Percentiles rank a stretch among this genome's conserved stretches.
These are phyloP conservation scores for Hypoxylon subgilvum DNA, from an alignment of 495 filamentous ascomycete genomes.

Conservation along the genomic window DNA sequence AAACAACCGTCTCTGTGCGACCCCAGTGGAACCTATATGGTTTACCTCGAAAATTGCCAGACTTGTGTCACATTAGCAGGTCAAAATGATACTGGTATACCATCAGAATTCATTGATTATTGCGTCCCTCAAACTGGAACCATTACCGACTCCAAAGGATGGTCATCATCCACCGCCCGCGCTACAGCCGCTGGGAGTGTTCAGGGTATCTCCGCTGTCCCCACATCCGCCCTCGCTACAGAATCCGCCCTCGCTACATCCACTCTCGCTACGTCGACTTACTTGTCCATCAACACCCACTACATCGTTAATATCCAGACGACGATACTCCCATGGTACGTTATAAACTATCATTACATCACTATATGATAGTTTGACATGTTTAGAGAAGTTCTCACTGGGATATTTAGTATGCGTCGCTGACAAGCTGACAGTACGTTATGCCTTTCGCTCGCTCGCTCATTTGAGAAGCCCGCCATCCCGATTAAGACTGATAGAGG, in stretches of 20 bases:
- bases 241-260: neutral
- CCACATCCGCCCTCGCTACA: neutral
- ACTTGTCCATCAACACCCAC: neutral
- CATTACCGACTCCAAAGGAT: no score
- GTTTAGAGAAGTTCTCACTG: neutral
- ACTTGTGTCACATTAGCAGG: neutral
- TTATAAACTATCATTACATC: neutral
- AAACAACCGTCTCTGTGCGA: neutral
- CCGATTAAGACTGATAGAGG: neutral
- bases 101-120: neutral
- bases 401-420: neutral
- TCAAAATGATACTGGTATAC: neutral
- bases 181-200: no score
- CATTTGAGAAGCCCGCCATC: neutral
- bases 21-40: neutral
- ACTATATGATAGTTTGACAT: neutral
- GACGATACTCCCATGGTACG: conserved; percentile 12
- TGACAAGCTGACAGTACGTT: neutral
- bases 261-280: neutral
- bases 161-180: no score
- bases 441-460: no score
- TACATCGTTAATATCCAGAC: no score
- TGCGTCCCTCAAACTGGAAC: no score
- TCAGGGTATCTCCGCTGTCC: neutral
- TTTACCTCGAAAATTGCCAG: neutral